Conservation (phyloP, 768 basidiomycete species). For the Auriscalpium orientale region DNA sequence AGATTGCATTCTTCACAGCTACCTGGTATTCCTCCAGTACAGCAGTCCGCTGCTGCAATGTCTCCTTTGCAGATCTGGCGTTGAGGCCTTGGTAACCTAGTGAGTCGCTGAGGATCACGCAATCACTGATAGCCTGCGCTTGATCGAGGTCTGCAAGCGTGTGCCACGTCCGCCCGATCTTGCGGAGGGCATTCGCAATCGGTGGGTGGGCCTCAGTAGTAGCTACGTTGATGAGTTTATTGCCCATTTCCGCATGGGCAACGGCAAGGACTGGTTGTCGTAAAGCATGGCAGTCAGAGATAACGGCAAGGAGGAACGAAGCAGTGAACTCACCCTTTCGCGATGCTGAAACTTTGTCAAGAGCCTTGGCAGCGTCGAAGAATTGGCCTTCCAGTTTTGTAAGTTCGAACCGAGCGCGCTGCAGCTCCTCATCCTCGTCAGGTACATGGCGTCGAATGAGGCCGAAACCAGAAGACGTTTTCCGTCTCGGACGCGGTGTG, state of each 20-base stretch:
- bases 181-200: slow-evolving; percentile 74
- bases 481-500: slow-evolving; percentile 66
- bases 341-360: slow-evolving; percentile 76
- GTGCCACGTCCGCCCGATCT: slow-evolving; percentile 83
- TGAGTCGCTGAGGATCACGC: slow-evolving; percentile 92
- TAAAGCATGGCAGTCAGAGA: not conserved
- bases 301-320: not conserved
- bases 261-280: slow-evolving; percentile 55
- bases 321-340: slow-evolving; percentile 56
- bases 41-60: slow-evolving; percentile 78
- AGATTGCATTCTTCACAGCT: slow-evolving; percentile 89
- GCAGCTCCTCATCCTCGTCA: slow-evolving; percentile 92
- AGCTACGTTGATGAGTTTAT: slow-evolving; percentile 81
- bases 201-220: slow-evolving; percentile 85
- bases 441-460: slow-evolving; percentile 75
- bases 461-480: slow-evolving; percentile 65
- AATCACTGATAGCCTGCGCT: slow-evolving; percentile 89
- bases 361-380: slow-evolving; percentile 85
- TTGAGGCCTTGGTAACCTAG: slow-evolving; percentile 96
- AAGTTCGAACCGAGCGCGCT: slow-evolving; percentile 83
- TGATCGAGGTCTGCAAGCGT: slow-evolving; percentile 82
- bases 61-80: slow-evolving; percentile 94
- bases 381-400: slow-evolving; percentile 90
- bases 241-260: slow-evolving; percentile 87
- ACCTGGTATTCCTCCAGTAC: slow-evolving; percentile 92